phyloP scores from a whole-genome alignment of 2,329 filamentous ascomycete genomes.

The Phaeosphaeriaceae sp. region DNA sequence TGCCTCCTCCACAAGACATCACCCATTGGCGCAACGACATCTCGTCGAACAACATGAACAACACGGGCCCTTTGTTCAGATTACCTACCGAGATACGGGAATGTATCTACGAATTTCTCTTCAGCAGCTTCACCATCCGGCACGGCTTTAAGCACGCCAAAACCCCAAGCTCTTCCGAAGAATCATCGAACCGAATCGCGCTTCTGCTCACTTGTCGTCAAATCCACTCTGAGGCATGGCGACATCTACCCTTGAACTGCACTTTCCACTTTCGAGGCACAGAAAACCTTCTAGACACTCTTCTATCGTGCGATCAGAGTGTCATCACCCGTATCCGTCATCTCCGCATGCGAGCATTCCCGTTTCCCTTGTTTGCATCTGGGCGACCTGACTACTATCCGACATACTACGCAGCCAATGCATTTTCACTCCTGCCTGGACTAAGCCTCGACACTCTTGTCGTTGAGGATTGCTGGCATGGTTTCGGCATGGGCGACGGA shows the following conservation, averaged over 20 bases:
- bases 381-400: slow-evolving; percentile 37
- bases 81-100: slow-evolving; percentile 44
- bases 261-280: slow-evolving; percentile 43
- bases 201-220: slow-evolving; percentile 41
- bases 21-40: slow-evolving; percentile 12
- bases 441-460: slow-evolving; percentile 40
- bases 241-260: slow-evolving; percentile 39
- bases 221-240: slow-evolving; percentile 40
- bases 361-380: slow-evolving; percentile 40
- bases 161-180: background rate
- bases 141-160: slow-evolving; percentile 35
- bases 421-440: slow-evolving; percentile 39
- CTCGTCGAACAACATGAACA: slow-evolving; percentile 14
- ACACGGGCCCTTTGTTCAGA: slow-evolving; percentile 31
- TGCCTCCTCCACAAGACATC: slow-evolving; percentile 10
- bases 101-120: slow-evolving; percentile 44
- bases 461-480: slow-evolving; percentile 46
- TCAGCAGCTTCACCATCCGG: slow-evolving; percentile 35
- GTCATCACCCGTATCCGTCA: slow-evolving; percentile 42
- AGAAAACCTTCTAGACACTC: slow-evolving; percentile 41
- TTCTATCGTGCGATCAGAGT: slow-evolving; percentile 38
- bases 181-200: slow-evolving; percentile 33
- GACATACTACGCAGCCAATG: slow-evolving; percentile 41
- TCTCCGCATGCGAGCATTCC: slow-evolving; percentile 40
- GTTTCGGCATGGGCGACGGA: slow-evolving; percentile 40